phyloP scores from a whole-genome alignment of 306 rosid species.

The Hippophae gyantsensis region DNA sequence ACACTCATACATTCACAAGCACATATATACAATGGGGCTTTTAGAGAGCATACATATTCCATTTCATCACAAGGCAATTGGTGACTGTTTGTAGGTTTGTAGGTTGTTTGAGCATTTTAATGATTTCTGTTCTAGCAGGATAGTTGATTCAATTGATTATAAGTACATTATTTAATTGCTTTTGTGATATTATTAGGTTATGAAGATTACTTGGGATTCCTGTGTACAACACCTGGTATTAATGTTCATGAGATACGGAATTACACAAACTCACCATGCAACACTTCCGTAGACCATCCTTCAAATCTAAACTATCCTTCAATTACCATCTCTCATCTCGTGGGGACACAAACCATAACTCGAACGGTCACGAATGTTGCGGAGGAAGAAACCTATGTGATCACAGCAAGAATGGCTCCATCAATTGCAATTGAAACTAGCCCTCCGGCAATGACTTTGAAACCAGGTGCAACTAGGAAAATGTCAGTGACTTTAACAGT shows the following conservation, averaged over 20 bases:
- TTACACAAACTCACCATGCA: constrained; percentile 65
- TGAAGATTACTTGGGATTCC: constrained; percentile 83
- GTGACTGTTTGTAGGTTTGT: background rate
- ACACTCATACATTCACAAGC: no score
- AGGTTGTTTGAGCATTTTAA: background rate
- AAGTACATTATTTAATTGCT: background rate
- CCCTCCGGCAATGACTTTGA: constrained; percentile 84
- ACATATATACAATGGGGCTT: no score
- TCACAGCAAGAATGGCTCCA: constrained; percentile 79
- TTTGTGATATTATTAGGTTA: constrained; percentile 47
- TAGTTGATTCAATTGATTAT: no score
- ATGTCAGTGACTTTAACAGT: constrained; percentile 58
- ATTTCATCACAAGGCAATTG: no score
- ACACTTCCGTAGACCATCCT: constrained; percentile 63
- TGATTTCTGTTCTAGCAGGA: no score
- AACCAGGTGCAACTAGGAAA: constrained; percentile 51
- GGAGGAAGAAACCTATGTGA: constrained; percentile 74
- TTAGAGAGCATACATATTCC: no score
- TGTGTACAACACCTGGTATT: constrained; percentile 84
- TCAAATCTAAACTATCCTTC: constrained; percentile 85
- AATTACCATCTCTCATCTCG: constrained; percentile 75
- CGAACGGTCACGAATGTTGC: constrained; percentile 84
- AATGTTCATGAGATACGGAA: constrained; percentile 64
- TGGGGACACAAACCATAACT: constrained; percentile 50
- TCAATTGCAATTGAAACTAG: constrained; percentile 68